Evolutionary conservation across 768 basidiomycete species (phyloP).

Genomic region (Tremella yokohamensis): DNA sequence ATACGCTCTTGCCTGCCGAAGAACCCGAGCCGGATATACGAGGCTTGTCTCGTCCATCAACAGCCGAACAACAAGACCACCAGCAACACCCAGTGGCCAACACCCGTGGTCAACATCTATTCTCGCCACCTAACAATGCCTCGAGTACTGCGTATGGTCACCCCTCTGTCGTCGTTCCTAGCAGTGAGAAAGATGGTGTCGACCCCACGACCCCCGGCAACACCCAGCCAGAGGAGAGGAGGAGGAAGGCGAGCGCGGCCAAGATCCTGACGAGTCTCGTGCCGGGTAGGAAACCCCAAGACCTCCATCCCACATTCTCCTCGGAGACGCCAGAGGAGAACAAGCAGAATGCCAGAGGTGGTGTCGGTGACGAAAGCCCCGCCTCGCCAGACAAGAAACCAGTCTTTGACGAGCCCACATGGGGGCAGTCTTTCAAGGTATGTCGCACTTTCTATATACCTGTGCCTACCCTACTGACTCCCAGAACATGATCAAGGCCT

Average conservation of each 20-base stretch:
- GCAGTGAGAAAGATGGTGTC: too few species aligned
- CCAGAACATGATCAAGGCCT: conserved; percentile 33
- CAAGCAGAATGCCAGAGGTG: too few species aligned
- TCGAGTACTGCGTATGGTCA: too few species aligned
- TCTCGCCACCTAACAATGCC: neutral
- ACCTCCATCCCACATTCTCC: too few species aligned
- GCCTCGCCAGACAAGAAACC: conserved; percentile 9
- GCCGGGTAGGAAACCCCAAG: too few species aligned
- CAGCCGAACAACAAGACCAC: conserved; percentile 8
- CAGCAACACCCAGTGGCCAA: neutral
- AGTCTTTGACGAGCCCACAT: conserved; percentile 9
- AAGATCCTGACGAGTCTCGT: too few species aligned
- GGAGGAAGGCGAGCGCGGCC: conserved; percentile 6
- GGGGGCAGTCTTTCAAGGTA: conserved; percentile 8
- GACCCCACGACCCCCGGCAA: conserved; percentile 3
- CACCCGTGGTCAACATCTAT: conserved; percentile 6
- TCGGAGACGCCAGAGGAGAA: too few species aligned
- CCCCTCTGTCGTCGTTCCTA: too few species aligned
- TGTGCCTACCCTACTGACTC: neutral
- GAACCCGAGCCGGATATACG: conserved; percentile 38
- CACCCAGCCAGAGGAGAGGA: neutral
- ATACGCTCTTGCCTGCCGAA: conserved; percentile 20
- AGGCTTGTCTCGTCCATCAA: conserved; percentile 14
- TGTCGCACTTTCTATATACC: neutral
- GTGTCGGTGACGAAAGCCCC: conserved; percentile 6